Evolutionary conservation across 148 eudicot genomes (phyloP), one percentile per base, ranked within the genome.

Genomic region (Fagopyrum tataricum): DNA sequence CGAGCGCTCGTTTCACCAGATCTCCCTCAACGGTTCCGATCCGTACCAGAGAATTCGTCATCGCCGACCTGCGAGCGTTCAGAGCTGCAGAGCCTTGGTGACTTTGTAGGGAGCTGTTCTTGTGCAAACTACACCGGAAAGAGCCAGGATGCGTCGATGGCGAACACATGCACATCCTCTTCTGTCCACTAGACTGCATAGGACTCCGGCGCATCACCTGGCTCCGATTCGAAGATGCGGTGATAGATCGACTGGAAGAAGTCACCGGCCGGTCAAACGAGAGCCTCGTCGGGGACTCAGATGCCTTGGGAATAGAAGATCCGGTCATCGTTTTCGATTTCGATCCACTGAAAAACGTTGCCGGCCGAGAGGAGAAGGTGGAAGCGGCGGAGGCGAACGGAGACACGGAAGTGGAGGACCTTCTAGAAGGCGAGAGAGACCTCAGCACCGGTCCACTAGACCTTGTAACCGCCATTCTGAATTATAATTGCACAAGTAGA

Each of bases 131-230:
- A 71, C 97, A 91, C 41, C 97, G 79, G 72, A 91, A 91, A 3
- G 97, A 91, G 15, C 97, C 97, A 0, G 93, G 97, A 76, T 91
- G 97, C 12, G 70, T 87, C 44, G 97, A 88, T 10, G 97, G 97
- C 2, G 97, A 91, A 64, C 97, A 91, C 91, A 91, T 84, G 53
- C 97, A 91, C 18, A 84, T 77, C 82, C 81, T 81, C 84, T 80
- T 86, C 76, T 43, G 72, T 70, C 69, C 69, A 17, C 43, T 43
- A 7, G 56, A 17, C 8, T 21, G 56, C 20, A 52, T 14, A 21
- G 56, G 56, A 52, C 20, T 52, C 79, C 18, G 56, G 56, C 56
- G 43, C 10, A 37, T 43, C 20, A 37, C 69, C 44, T 64, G 69
- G 44, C 20, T 64, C 1, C 69, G 69, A 64, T 20, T 42, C 7